Base-by-base conservation (phyloP, 345 rosid species). In the Pelargonium nanum region DNA sequence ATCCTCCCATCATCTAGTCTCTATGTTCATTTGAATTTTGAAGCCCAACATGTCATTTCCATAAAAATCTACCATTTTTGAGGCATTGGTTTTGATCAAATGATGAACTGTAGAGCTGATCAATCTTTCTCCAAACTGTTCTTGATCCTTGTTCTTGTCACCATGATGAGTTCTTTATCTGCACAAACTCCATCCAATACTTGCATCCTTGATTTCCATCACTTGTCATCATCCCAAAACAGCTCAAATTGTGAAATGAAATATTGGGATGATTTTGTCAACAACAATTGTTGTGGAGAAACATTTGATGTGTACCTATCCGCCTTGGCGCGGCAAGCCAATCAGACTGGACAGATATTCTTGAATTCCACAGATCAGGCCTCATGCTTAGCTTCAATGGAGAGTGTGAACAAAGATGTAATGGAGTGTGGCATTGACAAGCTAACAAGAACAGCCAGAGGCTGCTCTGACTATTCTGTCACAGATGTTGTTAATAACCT, bases 381-480 rank as follows among this genome's bases (percentile, higher is more conserved):
- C 0, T 32, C 26, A 55, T 84, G 89, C 68, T 77, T 81, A n/a
- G 57, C 59, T 0, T 50, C 64, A 3, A 69, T 79, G 70, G 21
- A 60, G 48, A 9, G 8, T 19, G 26, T 48, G 16, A 24, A 62
- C 45, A 60, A 57, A 22, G 61, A 58, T 68, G 65, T 68, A 60
- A 30, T 16, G 0, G 56, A 68, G 28, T 77, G 84, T 23, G 71
- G 74, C 21, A 71, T 84, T 59, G 68, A 70, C 66, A 75, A 60
- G 68, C 74, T 78, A 56, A 81, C 74, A 12, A 65, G 78, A 26
- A 86, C 83, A 72, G 24, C 24, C 0, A 53, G 74, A 6, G 71
- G 70, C 51, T 84, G 86, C 74, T 79, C 84, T 3, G 61, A 74
- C 58, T 81, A 75, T 55, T 63, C 67, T 1, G 64, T 63, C 59